Evolutionary conservation across 73 alveolate genomes (phyloP), one percentile per base, ranked within the genome.

Genomic region (Tetrahymena thermophila): DNA sequence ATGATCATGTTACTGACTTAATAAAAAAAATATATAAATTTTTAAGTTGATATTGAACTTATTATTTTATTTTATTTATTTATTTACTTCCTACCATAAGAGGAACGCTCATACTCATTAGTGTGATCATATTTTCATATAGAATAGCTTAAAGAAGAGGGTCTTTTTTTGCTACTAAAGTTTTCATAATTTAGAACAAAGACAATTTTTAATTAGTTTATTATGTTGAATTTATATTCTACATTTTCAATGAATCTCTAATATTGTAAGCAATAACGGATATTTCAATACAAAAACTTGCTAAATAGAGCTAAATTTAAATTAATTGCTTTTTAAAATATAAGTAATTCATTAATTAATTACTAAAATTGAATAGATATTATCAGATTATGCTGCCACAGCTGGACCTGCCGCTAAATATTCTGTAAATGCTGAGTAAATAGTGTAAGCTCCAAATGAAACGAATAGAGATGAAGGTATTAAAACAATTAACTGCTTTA

Each of bases 111-210:
- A 94, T 94, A 15, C 95, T 85, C 44, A 85, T 56, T 35, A 94
- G 19, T 1, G 96, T 94, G 34, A 94, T 94, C 57, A 94, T 94
- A 85, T 94, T 94, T 89, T 94, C 96, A 94, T 94, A 94, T n/a
- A 94, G 95, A 35, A 94, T 84, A 85, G 96, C 96, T 85, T 94
- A 94, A 23, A 94, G 83, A 15, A 94, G 55, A 56, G 96, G 96
- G 85, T 94, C 96, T 43, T 94, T 94, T 25, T 94, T 94, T 35
- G 71, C 34, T 35, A 94, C 93, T 85, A 93, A 38, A 93, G 44
- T 35, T 21, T 40, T 93, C 57, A 93, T 40, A 38, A 34, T 93
- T n/a, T 55, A 17, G 28, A 93, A 43, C 40, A 93, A 23, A 38
- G 89, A 37, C 28, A 23, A 57, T 43, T 94, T 94, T 94, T 44